These are phyloP conservation scores for Monosporozyma aerobia DNA, from an alignment of 805 yeast species.

Conservation along the genomic window DNA sequence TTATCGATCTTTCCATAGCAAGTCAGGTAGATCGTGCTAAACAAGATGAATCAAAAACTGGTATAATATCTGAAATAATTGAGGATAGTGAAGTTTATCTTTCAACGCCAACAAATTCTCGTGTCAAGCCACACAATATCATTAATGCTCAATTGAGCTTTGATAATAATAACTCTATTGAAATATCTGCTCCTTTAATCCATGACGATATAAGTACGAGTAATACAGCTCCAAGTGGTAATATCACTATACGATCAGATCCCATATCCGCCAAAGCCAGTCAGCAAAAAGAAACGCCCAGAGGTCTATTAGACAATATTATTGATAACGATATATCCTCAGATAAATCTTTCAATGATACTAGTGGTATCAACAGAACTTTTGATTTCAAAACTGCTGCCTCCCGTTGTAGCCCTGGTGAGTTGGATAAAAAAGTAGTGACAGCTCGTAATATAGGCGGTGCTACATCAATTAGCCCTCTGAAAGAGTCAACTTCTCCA, in stretches of 20 bases:
- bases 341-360: neutral
- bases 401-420: neutral
- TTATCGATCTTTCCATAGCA: neutral
- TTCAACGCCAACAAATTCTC: neutral
- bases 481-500: neutral
- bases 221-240: neutral
- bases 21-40: neutral
- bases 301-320: conserved; percentile 10
- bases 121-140: no score
- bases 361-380: neutral
- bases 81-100: neutral
- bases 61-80: neutral
- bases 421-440: neutral
- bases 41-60: neutral
- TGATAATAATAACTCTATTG: conserved; percentile 10
- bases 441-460: neutral
- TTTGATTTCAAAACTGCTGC: neutral
- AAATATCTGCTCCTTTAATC: conserved; percentile 16
- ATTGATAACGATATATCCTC: conserved; percentile 10
- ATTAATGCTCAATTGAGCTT: neutral
- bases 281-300: neutral
- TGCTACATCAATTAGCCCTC: neutral
- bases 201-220: conserved; percentile 13
- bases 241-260: neutral
- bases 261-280: neutral